Evolutionary conservation across 1,284 basidiomycete genomes (phyloP).

Genomic region (Cutaneotrichosporon sp.): DNA sequence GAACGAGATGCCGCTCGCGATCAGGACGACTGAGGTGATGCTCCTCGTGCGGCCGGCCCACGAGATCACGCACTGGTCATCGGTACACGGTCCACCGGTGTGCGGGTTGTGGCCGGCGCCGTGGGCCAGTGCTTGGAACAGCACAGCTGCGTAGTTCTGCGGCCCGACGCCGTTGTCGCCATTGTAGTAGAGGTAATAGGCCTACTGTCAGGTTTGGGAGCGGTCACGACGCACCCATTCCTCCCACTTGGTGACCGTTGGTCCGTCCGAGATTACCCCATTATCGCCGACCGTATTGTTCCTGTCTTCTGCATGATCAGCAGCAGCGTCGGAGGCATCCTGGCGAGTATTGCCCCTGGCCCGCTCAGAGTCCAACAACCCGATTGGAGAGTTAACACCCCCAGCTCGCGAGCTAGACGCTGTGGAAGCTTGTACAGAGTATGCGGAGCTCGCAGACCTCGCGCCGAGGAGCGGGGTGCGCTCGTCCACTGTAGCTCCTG

Average conservation of each 20-base stretch:
- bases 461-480: no score
- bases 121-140: constrained; percentile 64
- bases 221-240: constrained; percentile 8
- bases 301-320: no score
- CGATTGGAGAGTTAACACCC: no score
- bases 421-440: no score
- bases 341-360: no score
- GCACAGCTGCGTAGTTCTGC: constrained; percentile 58
- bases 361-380: no score
- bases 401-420: no score
- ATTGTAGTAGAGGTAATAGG: constrained; percentile 22
- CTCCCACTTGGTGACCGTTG: constrained; percentile 15
- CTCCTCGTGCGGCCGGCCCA: constrained; percentile 58
- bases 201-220: not conserved
- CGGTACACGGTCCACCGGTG: constrained; percentile 13
- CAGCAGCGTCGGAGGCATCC: no score
- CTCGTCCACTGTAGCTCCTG: no score
- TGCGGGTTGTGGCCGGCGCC: constrained; percentile 63
- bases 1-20: constrained; percentile 56
- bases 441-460: no score
- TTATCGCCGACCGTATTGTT: no score
- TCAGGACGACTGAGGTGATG: constrained; percentile 64
- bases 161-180: constrained; percentile 23
- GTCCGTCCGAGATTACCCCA: no score
- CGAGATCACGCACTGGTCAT: constrained; percentile 57